Conservation (phyloP, 768 basidiomycete species). For the Lepiota subincarnata region DNA sequence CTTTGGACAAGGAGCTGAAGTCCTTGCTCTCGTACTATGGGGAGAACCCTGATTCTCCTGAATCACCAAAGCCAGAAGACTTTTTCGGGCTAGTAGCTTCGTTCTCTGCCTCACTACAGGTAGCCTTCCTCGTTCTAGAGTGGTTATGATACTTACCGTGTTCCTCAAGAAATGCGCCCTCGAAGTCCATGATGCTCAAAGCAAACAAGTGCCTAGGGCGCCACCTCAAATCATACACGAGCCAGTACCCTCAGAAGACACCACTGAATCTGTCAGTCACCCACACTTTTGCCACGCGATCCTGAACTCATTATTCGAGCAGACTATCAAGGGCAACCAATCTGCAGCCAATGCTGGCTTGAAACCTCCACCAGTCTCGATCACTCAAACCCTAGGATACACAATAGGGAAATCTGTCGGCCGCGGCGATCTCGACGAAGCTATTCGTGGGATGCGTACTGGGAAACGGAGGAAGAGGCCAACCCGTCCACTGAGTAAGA, state of each 20-base stretch:
- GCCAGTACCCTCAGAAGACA: conserved; percentile 20
- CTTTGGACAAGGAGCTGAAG: conserved; percentile 58
- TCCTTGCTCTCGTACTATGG: conserved; percentile 71
- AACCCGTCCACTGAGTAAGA: conserved; percentile 65
- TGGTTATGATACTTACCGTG: not conserved
- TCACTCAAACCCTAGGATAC: conserved; percentile 32
- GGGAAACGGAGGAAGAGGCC: conserved; percentile 54
- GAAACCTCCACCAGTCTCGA: conserved; percentile 17
- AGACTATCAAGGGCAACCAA: conserved; percentile 40
- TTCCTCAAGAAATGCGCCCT: conserved; percentile 62
- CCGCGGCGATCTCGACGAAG: conserved; percentile 79
- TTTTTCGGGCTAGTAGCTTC: conserved; percentile 75
- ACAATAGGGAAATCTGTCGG: conserved; percentile 54
- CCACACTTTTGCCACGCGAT: conserved; percentile 10
- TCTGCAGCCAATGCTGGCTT: conserved; percentile 24
- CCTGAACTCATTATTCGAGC: not conserved
- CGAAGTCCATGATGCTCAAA: conserved; percentile 54
- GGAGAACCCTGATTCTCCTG: conserved; percentile 60
- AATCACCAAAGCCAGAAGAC: conserved; percentile 73
- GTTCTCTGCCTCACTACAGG: conserved; percentile 72
- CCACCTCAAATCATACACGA: conserved; percentile 21
- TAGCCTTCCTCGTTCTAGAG: conserved; percentile 20
- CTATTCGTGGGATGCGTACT: conserved; percentile 74
- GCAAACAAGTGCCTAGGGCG: conserved; percentile 25
- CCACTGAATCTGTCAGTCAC: conserved; percentile 16